These are phyloP conservation scores for Diplodia mutila DNA, from an alignment of 2,329 filamentous ascomycete species.

Conservation along the genomic window DNA sequence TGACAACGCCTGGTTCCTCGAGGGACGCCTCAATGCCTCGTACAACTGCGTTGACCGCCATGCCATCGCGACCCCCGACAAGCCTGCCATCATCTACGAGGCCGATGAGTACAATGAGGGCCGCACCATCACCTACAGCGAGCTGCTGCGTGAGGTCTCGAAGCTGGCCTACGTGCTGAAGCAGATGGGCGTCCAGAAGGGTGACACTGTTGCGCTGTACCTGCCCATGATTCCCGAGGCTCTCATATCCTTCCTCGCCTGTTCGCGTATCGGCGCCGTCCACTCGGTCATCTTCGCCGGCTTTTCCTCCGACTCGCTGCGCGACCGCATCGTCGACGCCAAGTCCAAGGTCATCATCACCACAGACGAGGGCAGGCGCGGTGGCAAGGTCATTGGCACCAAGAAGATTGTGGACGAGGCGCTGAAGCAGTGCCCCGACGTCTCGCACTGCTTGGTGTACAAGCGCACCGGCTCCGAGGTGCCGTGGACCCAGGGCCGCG, in stretches of 20 bases:
- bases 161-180: slow-evolving; percentile 85
- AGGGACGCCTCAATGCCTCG: slow-evolving; percentile 90
- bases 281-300: slow-evolving; percentile 98
- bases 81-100: slow-evolving; percentile 97
- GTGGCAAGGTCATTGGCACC: slow-evolving; percentile 94
- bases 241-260: slow-evolving; percentile 86
- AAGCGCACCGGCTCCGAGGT: slow-evolving; percentile 94
- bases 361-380: slow-evolving; percentile 95
- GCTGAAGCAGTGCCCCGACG: slow-evolving; percentile 90
- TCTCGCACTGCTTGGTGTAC: slow-evolving; percentile 84
- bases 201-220: slow-evolving; percentile 96
- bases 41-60: slow-evolving; percentile 98
- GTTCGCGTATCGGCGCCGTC: slow-evolving; percentile 87
- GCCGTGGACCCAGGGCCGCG: slow-evolving; percentile 84
- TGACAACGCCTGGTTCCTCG: slow-evolving; percentile 92
- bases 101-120: slow-evolving; percentile 88
- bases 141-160: slow-evolving; percentile 91
- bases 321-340: slow-evolving; percentile 91
- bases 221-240: slow-evolving; percentile 99
- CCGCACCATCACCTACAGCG: slow-evolving; percentile 87
- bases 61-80: slow-evolving; percentile 91
- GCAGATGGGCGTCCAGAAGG: slow-evolving; percentile 95
- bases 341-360: slow-evolving; percentile 94
- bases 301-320: slow-evolving; percentile 94
- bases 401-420: slow-evolving; percentile 99